These are phyloP conservation scores for Schwanniomyces occidentalis DNA, from an alignment of 805 yeast genomes.

Conservation along the genomic window DNA sequence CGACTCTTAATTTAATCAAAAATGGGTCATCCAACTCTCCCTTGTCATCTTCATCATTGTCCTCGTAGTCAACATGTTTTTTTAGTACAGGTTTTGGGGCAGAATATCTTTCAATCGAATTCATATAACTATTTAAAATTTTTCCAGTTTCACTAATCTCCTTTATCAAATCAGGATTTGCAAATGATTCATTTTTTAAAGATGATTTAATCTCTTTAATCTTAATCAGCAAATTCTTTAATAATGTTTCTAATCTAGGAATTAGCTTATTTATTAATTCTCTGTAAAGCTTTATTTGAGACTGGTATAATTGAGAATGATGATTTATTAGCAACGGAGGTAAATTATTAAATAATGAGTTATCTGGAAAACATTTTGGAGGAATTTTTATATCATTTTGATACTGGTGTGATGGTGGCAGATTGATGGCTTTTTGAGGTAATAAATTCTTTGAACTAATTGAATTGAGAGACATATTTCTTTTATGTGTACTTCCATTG, in stretches of 20 bases:
- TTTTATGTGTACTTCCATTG: conserved; percentile 10
- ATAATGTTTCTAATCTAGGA: conserved; percentile 37
- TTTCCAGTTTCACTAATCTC: conserved; percentile 61
- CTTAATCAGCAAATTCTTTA: conserved; percentile 34
- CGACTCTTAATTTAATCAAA: conserved; percentile 37
- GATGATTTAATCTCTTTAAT: conserved; percentile 43
- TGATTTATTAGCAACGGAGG: conserved; percentile 36
- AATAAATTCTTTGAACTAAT: conserved; percentile 4
- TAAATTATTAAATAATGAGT: conserved; percentile 24
- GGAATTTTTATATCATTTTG: conserved; percentile 19
- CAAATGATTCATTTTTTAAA: conserved; percentile 42
- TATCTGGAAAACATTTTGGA: conserved; percentile 15
- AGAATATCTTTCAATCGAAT: conserved; percentile 35
- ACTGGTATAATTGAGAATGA: conserved; percentile 28
- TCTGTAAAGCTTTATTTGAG: conserved; percentile 27
- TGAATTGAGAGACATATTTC: conserved; percentile 13
- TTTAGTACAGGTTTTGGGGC: conserved; percentile 36
- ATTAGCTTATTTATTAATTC: conserved; percentile 34
- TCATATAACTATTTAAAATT: conserved; percentile 40
- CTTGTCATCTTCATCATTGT: conserved; percentile 24
- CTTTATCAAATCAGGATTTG: conserved; percentile 32
- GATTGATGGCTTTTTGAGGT: background rate
- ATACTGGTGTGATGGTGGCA: conserved; percentile 4
- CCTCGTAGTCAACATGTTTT: conserved; percentile 18
- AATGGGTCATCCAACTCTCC: conserved; percentile 41